phyloP scores from a whole-genome alignment of 805 yeast species.

The Saccharomycopsis fermentans region DNA sequence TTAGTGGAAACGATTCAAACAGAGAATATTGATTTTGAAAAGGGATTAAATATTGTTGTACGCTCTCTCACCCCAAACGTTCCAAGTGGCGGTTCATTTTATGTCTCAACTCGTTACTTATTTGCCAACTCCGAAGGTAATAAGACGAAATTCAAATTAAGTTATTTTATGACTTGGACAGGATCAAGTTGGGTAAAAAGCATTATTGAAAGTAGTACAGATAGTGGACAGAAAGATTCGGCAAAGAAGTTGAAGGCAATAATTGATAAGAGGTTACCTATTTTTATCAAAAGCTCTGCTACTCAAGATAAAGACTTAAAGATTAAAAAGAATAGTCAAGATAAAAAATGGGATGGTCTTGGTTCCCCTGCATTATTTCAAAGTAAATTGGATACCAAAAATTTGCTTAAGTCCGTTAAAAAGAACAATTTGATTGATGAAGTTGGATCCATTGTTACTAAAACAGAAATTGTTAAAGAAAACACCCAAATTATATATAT shows the following conservation, averaged over 20 bases:
- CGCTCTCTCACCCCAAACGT: slow-evolving; percentile 82
- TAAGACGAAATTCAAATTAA: slow-evolving; percentile 47
- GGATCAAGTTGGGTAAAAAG: slow-evolving; percentile 88
- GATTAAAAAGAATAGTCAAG: not conserved
- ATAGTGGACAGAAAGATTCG: slow-evolving; percentile 65
- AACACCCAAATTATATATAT: not conserved
- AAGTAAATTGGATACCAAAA: not conserved
- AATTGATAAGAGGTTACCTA: slow-evolving; percentile 18
- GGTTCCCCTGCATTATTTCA: slow-evolving; percentile 15
- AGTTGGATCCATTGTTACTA: not conserved
- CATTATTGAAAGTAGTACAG: slow-evolving; percentile 77
- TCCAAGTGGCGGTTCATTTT: slow-evolving; percentile 81
- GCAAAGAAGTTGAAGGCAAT: slow-evolving; percentile 41
- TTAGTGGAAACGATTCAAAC: slow-evolving; percentile 47
- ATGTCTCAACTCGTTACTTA: slow-evolving; percentile 61
- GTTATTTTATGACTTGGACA: slow-evolving; percentile 80
- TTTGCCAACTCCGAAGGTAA: slow-evolving; percentile 67
- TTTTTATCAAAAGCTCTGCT: not conserved
- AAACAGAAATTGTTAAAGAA: not conserved
- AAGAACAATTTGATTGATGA: not conserved
- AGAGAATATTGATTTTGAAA: slow-evolving; percentile 35
- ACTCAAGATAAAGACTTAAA: not conserved
- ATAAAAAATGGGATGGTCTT: slow-evolving; percentile 4
- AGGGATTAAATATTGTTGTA: slow-evolving; percentile 49
- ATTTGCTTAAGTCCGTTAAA: not conserved